A percentile compares a stretch with the other conserved stretches of the same genome.
These are phyloP conservation scores for Pholiota adiposa DNA, from an alignment of 1,284 basidiomycete genomes.

Conservation along the genomic window DNA sequence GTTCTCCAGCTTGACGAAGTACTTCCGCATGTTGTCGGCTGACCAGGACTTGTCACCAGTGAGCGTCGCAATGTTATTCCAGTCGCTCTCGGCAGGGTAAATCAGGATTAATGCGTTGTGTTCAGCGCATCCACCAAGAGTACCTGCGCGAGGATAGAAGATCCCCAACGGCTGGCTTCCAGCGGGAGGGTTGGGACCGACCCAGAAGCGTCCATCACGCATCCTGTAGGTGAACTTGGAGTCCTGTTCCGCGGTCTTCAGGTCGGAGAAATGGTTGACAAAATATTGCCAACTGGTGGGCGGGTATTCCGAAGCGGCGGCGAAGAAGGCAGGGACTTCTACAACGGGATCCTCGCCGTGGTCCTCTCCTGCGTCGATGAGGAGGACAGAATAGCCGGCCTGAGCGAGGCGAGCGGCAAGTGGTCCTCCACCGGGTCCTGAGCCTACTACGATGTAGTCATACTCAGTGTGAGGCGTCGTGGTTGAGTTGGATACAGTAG, in stretches of 20 bases:
- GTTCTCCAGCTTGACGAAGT: slow-evolving; percentile 4
- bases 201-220: not conserved
- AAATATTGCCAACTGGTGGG: not conserved
- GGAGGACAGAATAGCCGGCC: slow-evolving; percentile 3
- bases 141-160: slow-evolving; percentile 1
- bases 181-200: not conserved
- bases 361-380: slow-evolving; percentile 3
- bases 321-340: not conserved
- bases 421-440: slow-evolving; percentile 2
- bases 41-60: slow-evolving; percentile 6
- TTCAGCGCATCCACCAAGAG: not conserved
- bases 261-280: slow-evolving; percentile 1
- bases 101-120: slow-evolving; percentile 8
- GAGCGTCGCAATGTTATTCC: slow-evolving; percentile 7
- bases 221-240: not conserved
- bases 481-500: not conserved
- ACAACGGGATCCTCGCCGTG: not conserved
- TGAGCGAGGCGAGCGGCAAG: slow-evolving; percentile 1
- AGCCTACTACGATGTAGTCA: slow-evolving; percentile 6
- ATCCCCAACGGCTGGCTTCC: slow-evolving; percentile 1
- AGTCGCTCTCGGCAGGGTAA: slow-evolving; percentile 7
- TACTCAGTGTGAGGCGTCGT: not conserved
- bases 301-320: not conserved
- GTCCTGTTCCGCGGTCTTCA: not conserved
- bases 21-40: slow-evolving; percentile 7